A percentile compares a stretch with the other conserved stretches of the same genome.
These are phyloP conservation scores for Volvariella surrecta DNA, from an alignment of 1,284 basidiomycete genomes.

Conservation along the genomic window DNA sequence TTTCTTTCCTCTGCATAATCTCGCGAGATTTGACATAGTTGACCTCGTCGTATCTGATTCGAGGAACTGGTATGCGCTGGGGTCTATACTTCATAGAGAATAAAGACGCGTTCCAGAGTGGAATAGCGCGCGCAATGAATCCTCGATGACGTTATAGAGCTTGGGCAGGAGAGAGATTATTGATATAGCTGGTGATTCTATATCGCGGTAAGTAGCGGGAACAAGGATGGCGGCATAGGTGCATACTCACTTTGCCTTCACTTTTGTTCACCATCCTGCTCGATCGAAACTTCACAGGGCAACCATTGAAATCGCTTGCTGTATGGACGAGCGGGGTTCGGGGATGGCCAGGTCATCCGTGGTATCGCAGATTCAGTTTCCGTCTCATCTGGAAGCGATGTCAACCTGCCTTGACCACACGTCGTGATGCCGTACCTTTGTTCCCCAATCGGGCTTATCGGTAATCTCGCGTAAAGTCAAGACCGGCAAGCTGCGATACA, in stretches of 20 bases:
- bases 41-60: conserved; percentile 13
- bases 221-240: neutral
- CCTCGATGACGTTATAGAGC: conserved; percentile 19
- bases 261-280: conserved; percentile 1
- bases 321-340: conserved; percentile 1
- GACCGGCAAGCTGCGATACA: neutral
- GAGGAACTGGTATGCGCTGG: neutral
- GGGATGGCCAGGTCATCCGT: neutral
- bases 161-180: conserved; percentile 19
- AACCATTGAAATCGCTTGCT: conserved; percentile 26
- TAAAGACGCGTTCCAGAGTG: conserved; percentile 22
- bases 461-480: conserved; percentile 5
- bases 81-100: conserved; percentile 10
- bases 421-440: conserved; percentile 12
- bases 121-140: conserved; percentile 19
- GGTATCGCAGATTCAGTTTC: neutral
- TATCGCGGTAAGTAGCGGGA: neutral
- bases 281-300: conserved; percentile 13
- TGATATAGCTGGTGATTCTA: conserved; percentile 19
- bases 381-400: conserved; percentile 3
- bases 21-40: conserved; percentile 1
- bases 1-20: conserved; percentile 4
- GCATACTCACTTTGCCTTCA: conserved; percentile 7
- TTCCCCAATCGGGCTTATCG: conserved; percentile 5
- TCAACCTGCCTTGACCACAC: conserved; percentile 14